Conservation (phyloP, 768 basidiomycete genomes). For the Lactarius deliciosus region DNA sequence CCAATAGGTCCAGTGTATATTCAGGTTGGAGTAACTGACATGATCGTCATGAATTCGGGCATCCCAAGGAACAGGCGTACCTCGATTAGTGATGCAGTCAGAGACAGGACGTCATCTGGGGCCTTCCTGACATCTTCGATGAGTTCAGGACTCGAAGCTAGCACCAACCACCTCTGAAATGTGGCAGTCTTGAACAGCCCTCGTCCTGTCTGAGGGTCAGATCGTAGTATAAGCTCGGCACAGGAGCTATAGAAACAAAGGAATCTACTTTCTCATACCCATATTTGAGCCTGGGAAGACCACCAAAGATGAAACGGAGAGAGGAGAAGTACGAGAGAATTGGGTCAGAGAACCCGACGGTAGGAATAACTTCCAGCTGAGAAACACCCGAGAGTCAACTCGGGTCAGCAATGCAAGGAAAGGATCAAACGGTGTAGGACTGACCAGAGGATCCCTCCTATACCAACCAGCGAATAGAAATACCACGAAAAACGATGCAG, state of each 20-base stretch:
- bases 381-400: background rate
- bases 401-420: background rate
- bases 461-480: background rate
- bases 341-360: background rate
- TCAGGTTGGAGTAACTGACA: background rate
- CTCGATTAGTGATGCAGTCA: background rate
- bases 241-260: background rate
- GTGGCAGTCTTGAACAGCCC: background rate
- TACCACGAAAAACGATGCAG: background rate
- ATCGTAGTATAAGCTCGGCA: background rate
- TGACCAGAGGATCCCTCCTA: background rate
- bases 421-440: background rate
- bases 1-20: background rate
- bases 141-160: background rate
- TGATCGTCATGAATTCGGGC: background rate
- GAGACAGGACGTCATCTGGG: background rate
- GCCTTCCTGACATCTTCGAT: conserved; percentile 1
- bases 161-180: background rate
- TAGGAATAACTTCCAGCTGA: background rate
- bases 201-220: background rate
- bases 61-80: background rate
- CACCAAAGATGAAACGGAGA: background rate
- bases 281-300: background rate
- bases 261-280: background rate
- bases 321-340: background rate